Base-by-base conservation (phyloP, 352 stramenopile species). In the Globisporangium spinosum region DNA sequence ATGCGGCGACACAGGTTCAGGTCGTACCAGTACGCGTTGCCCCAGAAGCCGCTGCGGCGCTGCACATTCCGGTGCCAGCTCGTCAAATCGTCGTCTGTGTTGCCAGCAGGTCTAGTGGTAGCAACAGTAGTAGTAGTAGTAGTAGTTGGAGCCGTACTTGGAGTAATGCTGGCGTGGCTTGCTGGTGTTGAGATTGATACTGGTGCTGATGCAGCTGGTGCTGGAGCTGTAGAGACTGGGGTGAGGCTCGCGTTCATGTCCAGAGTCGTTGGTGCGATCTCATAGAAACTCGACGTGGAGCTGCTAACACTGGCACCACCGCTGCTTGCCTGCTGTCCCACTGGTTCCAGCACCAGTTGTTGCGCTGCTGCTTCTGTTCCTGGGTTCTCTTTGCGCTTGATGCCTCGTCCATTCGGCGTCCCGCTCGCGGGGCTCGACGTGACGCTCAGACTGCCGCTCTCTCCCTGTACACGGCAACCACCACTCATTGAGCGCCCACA, bases 11-110 rank as follows among this genome's bases (percentile, higher is more conserved):
- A 66, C 7, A 94, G 43, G 20, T 94, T 76, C 54, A 91, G 72
- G 45, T 94, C 86, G 73, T 94, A 94, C 86, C 86, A 94, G 65
- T 79, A 78, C 20, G 84, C 79, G 47, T 94, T 80, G 25, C 81
- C 80, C 83, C 84, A 94, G 60, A 94, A 94, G 12, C 86, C 86
- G 7, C 80, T 77, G 10, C 77, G 75, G 6, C 79, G 80, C 51
- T 84, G 66, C n/a, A 92, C 67, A 61, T 92, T 92, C n/a, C 67
- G 78, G 20, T 65, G 27, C 83, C 83, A 91, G 56, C 70, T 85
- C 69, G 63, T 68, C 15, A 67, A 59, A 22, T 66, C 40, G 0
- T 20, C 43, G 20, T 10, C 7, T 22, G 8, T 9, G 15, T 9
- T n/a, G 43, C 1, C 17, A 8, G 35, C 13, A 29, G 35, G 9